Evolutionary conservation across 805 yeast genomes (phyloP), one percentile per base, ranked within the genome.

Genomic region (Candida xyloterini): DNA sequence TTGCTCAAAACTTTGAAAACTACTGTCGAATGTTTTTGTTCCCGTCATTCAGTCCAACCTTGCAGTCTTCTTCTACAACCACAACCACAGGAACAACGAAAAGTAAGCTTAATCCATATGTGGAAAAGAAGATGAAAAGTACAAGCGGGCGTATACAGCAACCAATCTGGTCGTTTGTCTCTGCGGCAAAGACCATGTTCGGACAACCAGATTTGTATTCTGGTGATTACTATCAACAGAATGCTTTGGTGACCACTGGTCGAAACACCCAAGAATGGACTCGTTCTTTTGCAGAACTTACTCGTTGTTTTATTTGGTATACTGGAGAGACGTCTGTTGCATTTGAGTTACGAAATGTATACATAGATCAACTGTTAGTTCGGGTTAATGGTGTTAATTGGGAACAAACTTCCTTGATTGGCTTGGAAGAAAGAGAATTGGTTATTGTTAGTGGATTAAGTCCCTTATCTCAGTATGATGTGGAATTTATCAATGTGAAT

Each of bases 381-480:
- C 60, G 67, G 39, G 86, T 82, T 4, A 81, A 82, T 51, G 87
- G 86, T 15, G 71, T 81, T 15, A 69, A 75, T 10, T 82, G 89
- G 89, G 74, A 79, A 18, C 86, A 80, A 52, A 77, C 78, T 1
- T 69, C 79, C 0, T 67, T 75, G 27, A 78, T 78, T 33, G 65
- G 67, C 11, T 55, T 66, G 13, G 63, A 64, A 15, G 70, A 71
- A 23, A 73, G 74, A 31, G 76, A 74, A 38, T 63, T 72, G 36
- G 68, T 79, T n/a, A 70, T 79, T 1, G 77, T 82, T 13, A 74
- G 78, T 48, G 88, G 88, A 0, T 62, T 82, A 27, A 76, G 81
- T 22, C 85, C 87, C 1, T 56, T 71, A 14, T 75, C 83, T 9
- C 81, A 79, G 44, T 83, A 81, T 46, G 82, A 78, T 46, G 68